phyloP scores from a whole-genome alignment of 768 basidiomycete species.

The Suillus subaureus region DNA sequence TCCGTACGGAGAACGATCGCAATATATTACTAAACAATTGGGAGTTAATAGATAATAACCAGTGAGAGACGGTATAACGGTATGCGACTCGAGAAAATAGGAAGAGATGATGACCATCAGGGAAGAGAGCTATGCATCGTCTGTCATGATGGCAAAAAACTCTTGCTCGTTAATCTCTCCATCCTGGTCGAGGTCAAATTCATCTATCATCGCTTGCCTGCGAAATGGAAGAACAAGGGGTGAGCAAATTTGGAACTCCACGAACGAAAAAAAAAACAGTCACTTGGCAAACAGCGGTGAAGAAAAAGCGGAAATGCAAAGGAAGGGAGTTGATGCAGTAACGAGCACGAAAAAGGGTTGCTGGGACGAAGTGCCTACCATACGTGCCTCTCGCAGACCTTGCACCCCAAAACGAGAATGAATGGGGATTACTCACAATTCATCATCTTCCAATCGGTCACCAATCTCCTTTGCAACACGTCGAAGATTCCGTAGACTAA shows the following conservation, averaged over 20 bases:
- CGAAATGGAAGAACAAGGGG: constrained; percentile 29
- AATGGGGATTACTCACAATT: constrained; percentile 68
- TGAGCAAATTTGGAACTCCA: constrained; percentile 32
- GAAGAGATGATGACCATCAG: background rate
- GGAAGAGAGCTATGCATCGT: constrained; percentile 60
- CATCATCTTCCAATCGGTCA: constrained; percentile 93
- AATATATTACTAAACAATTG: constrained; percentile 16
- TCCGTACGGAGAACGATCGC: constrained; percentile 23
- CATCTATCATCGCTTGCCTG: constrained; percentile 99
- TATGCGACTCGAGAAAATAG: background rate
- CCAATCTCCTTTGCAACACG: constrained; percentile 97
- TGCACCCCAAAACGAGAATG: constrained; percentile 19
- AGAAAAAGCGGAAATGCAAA: constrained; percentile 22
- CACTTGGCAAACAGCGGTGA: constrained; percentile 28
- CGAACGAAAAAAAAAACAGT: constrained; percentile 15
- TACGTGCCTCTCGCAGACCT: constrained; percentile 22
- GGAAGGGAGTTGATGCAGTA: constrained; percentile 21
- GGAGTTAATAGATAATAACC: constrained; percentile 21
- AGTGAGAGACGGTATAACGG: constrained; percentile 11
- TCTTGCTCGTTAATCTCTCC: constrained; percentile 97
- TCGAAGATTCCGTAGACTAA: constrained; percentile 85
- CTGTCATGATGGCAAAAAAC: constrained; percentile 96
- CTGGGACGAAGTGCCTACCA: constrained; percentile 28
- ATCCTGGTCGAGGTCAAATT: constrained; percentile 98
- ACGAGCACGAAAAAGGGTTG: constrained; percentile 29